Conservation (phyloP, 73 alveolate genomes). For the Tetrahymena thermophila region DNA sequence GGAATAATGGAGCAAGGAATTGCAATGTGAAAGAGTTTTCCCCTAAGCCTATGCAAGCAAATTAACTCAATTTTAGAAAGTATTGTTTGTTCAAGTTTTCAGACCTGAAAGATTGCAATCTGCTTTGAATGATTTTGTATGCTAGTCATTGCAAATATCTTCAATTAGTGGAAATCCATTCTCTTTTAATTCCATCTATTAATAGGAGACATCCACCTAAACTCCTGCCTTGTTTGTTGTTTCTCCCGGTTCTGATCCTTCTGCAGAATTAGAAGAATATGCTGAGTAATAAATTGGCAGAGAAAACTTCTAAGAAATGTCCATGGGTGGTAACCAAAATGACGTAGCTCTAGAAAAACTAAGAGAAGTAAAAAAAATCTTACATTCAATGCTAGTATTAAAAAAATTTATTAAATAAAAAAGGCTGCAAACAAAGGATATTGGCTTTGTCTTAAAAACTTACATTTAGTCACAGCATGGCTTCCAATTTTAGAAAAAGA, state of each 20-base stretch:
- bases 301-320: slow-evolving; percentile 94
- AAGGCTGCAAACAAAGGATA: slow-evolving; percentile 98
- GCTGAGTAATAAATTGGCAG: slow-evolving; percentile 93
- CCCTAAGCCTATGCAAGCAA: slow-evolving; percentile 59
- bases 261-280: slow-evolving; percentile 97
- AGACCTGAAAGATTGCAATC: slow-evolving; percentile 99
- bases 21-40: slow-evolving; percentile 84
- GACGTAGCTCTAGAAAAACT: slow-evolving; percentile 90
- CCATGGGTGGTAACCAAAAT: slow-evolving; percentile 99
- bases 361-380: neutral
- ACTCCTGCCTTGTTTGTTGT: slow-evolving; percentile 96
- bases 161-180: slow-evolving; percentile 95
- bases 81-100: slow-evolving; percentile 91
- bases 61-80: slow-evolving; percentile 91
- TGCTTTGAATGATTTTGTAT: slow-evolving; percentile 91
- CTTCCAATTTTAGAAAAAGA: slow-evolving; percentile 96
- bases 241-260: slow-evolving; percentile 99
- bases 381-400: neutral
- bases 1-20: slow-evolving; percentile 70
- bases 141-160: slow-evolving; percentile 88
- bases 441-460: slow-evolving; percentile 98
- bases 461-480: slow-evolving; percentile 99
- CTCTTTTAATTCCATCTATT: slow-evolving; percentile 74
- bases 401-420: slow-evolving; percentile 11
- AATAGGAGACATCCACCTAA: slow-evolving; percentile 77